phyloP scores from a whole-genome alignment of 2,329 filamentous ascomycete species.

The Penicillium corylophilum region DNA sequence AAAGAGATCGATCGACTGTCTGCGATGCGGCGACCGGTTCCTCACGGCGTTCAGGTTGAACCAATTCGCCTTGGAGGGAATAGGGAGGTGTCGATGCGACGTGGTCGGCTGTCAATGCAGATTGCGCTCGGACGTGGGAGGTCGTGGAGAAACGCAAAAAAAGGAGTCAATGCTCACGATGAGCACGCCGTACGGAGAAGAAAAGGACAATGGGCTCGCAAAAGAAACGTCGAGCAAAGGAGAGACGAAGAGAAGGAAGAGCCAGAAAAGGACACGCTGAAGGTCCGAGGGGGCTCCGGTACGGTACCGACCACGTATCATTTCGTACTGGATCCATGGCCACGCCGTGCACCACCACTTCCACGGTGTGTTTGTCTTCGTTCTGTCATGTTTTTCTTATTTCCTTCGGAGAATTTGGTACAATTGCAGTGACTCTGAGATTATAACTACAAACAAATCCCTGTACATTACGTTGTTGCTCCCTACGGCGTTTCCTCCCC shows the following conservation, averaged over 20 bases:
- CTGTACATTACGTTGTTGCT: background rate
- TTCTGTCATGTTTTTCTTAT: background rate
- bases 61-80: background rate
- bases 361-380: background rate
- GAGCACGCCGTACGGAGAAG: conserved; percentile 8
- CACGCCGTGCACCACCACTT: background rate
- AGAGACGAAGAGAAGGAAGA: conserved; percentile 16
- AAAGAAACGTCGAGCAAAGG: conserved; percentile 16
- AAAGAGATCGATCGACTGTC: background rate
- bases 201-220: conserved; percentile 6
- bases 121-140: conserved; percentile 11
- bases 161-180: conserved; percentile 5
- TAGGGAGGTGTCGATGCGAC: conserved; percentile 5
- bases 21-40: background rate
- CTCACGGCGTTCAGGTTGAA: background rate
- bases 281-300: conserved; percentile 13
- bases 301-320: conserved; percentile 13
- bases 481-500: background rate
- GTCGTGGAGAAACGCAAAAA: background rate
- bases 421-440: background rate
- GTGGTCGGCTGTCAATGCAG: conserved; percentile 2
- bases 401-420: background rate
- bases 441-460: background rate
- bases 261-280: conserved; percentile 24
- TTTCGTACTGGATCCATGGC: background rate